These are phyloP conservation scores for Trametes versicolor DNA, from an alignment of 1,284 basidiomycete genomes.

Conservation along the genomic window DNA sequence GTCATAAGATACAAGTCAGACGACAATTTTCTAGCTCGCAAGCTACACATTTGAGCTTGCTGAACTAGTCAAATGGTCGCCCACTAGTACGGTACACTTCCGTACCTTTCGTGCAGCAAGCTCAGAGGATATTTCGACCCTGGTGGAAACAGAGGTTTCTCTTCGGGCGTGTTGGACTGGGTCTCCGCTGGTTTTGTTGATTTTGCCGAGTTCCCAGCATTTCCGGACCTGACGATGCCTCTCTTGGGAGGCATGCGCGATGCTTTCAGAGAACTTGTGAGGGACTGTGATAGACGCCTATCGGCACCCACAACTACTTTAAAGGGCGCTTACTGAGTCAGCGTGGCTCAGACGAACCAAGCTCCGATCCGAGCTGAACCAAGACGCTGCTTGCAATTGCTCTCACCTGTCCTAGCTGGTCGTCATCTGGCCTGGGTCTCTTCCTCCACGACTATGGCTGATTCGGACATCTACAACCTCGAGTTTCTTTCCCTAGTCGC, in stretches of 20 bases:
- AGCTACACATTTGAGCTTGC: too few relatives aligned
- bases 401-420: not conserved
- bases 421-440: constrained; percentile 19
- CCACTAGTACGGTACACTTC: not conserved
- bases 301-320: constrained; percentile 3
- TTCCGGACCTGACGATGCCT: constrained; percentile 86
- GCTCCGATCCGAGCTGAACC: not conserved
- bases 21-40: too few relatives aligned
- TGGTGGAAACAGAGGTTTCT: constrained; percentile 76
- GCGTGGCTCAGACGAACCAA: constrained; percentile 19
- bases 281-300: constrained; percentile 19
- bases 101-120: constrained; percentile 78
- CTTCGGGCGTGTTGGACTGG: constrained; percentile 40
- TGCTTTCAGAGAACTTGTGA: constrained; percentile 9
- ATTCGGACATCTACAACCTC: constrained; percentile 86
- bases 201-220: constrained; percentile 86
- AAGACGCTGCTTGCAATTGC: not conserved
- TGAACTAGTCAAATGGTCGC: not conserved
- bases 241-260: constrained; percentile 74
- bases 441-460: constrained; percentile 59
- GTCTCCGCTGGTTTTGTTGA: constrained; percentile 45
- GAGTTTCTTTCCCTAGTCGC: constrained; percentile 91
- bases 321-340: constrained; percentile 24
- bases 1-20: not conserved
- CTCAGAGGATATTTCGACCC: constrained; percentile 86